Evolutionary conservation across 805 yeast species (phyloP), one percentile per base, ranked within the genome.

Genomic region (Candida jianshihensis): DNA sequence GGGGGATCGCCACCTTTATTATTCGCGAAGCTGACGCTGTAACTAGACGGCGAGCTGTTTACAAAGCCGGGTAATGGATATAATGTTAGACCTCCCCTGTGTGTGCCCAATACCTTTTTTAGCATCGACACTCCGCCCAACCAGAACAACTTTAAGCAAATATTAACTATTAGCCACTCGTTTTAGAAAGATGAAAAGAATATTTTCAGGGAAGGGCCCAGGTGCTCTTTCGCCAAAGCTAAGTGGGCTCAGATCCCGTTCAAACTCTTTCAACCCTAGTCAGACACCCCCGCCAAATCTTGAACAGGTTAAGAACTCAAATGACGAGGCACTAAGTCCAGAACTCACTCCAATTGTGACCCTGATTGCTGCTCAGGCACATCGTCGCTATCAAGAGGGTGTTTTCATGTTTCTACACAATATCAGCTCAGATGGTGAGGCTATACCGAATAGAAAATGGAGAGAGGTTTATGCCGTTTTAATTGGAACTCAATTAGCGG

Each of bases 381-480:
- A 81, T 53, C 70, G 95, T 42, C 70, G 86, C 31, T 84, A 84
- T 58, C 68, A 71, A 42, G 92, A 82, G 48, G 92, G 90, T 36
- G 75, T 80, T 3, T 76, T 84, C 51, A 74, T 82, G 81, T 59
- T 84, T 8, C 64, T 82, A 42, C 77, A 79, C 47, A 90, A 83
- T 48, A 63, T 84, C 47, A 78, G 79, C 51, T 75, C 84, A 19
- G 96, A 90, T 47, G 98, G 98, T 8, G 73, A 79, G 38, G 89
- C 96, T 0, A 59, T 64, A 4, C 78, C 81, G 0, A 84, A 81
- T 34, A 68, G 97, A 31, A 71, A 72, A 49, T 92, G 98, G 98
- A 70, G 72, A 37, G 96, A 92, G 61, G 96, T 89, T 18, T 92
- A 84, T 57, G 97, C 95, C 30, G 86, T 85, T 13, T 65, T 92